Evolutionary conservation across 108 stramenopile genomes (phyloP).

Genomic region (Cyclotella choctawhatcheeana): DNA sequence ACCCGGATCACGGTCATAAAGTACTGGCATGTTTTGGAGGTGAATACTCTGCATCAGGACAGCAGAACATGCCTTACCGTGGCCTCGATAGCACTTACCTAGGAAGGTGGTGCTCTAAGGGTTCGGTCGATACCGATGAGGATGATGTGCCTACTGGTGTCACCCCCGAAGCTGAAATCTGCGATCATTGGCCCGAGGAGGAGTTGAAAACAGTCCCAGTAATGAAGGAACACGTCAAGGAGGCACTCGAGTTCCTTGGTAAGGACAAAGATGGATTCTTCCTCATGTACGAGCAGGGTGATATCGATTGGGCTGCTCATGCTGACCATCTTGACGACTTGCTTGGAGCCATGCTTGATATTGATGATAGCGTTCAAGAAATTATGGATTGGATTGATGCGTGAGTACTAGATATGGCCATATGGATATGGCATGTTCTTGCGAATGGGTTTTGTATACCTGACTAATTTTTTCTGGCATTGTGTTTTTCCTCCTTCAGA

Average conservation of each 20-base stretch:
- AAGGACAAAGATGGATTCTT: slow-evolving; percentile 75
- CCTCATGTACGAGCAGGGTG: slow-evolving; percentile 72
- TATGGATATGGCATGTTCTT: no score
- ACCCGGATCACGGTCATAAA: slow-evolving; percentile 63
- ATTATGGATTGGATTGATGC: slow-evolving; percentile 56
- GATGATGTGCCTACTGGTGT: slow-evolving; percentile 28
- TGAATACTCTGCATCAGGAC: slow-evolving; percentile 24
- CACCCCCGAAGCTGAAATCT: slow-evolving; percentile 35
- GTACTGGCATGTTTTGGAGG: slow-evolving; percentile 61
- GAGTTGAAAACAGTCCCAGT: slow-evolving; percentile 56
- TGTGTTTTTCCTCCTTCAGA: background rate
- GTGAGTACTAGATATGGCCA: no score
- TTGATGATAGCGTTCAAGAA: slow-evolving; percentile 50
- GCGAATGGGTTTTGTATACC: no score
- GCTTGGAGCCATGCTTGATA: slow-evolving; percentile 67
- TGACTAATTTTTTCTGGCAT: no score
- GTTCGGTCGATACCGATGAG: slow-evolving; percentile 42
- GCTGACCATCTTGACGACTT: slow-evolving; percentile 69
- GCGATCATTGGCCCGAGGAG: slow-evolving; percentile 57
- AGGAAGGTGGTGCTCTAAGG: slow-evolving; percentile 51
- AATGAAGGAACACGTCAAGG: slow-evolving; percentile 53
- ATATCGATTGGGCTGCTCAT: slow-evolving; percentile 70
- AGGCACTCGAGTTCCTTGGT: slow-evolving; percentile 58
- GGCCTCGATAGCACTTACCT: slow-evolving; percentile 51
- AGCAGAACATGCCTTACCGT: slow-evolving; percentile 55